A percentile compares a stretch with the other conserved stretches of the same genome.
These are phyloP conservation scores for Leccinum fallax DNA, from an alignment of 1,284 basidiomycete species.

Conservation along the genomic window DNA sequence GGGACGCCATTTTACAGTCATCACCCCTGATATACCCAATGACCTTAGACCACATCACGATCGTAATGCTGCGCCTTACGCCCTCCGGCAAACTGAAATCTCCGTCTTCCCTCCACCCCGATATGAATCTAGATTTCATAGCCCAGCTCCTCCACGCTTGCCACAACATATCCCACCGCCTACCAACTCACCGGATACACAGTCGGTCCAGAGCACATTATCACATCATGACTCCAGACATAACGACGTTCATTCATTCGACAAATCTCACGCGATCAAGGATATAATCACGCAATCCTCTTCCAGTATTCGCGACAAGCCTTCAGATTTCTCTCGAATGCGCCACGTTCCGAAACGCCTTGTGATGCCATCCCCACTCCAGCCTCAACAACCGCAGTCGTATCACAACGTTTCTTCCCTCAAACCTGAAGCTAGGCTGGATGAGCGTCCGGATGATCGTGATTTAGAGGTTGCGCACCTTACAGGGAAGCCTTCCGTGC, in stretches of 20 bases:
- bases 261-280: conserved; percentile 8
- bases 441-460: conserved; percentile 3
- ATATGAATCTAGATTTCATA: conserved; percentile 19
- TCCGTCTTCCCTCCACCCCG: conserved; percentile 26
- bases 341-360: conserved; percentile 59
- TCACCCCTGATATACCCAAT: conserved; percentile 9
- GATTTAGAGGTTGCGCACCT: conserved; percentile 3
- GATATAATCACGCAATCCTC: conserved; percentile 5
- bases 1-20: conserved; percentile 11
- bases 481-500: conserved; percentile 9
- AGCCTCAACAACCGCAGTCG: conserved; percentile 24
- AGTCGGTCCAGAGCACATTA: background rate
- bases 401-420: conserved; percentile 8
- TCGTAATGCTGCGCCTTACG: conserved; percentile 14
- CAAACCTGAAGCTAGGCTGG: conserved; percentile 1
- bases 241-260: conserved; percentile 14
- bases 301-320: conserved; percentile 16
- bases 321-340: conserved; percentile 33
- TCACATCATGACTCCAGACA: conserved; percentile 6
- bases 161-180: conserved; percentile 9
- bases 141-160: conserved; percentile 11
- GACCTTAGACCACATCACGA: conserved; percentile 9
- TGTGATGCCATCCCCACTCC: conserved; percentile 67
- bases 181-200: conserved; percentile 9
- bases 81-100: conserved; percentile 14